Conservation (phyloP, 2,329 filamentous ascomycete species). For the Cordyceps cicadae region DNA sequence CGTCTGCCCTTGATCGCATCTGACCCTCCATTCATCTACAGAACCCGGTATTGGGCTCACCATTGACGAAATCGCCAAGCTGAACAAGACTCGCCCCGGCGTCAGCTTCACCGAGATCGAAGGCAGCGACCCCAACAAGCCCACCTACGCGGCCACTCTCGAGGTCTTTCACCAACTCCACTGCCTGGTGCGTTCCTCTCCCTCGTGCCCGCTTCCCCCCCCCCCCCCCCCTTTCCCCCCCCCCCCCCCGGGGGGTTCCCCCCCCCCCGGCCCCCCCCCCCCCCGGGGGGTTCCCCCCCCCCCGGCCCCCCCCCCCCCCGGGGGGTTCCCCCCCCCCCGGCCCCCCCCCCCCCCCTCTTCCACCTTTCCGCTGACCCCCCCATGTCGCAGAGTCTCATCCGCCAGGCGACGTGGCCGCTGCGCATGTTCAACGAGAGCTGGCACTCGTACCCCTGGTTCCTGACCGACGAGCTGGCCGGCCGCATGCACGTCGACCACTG, state of each 20-base stretch:
- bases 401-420: slow-evolving; percentile 11
- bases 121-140: slow-evolving; percentile 6
- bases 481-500: slow-evolving; percentile 16
- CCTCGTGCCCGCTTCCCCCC: no score
- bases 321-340: no score
- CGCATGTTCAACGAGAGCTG: slow-evolving; percentile 13
- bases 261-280: no score
- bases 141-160: slow-evolving; percentile 13
- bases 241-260: no score
- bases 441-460: slow-evolving; percentile 11
- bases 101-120: background rate
- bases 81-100: slow-evolving; percentile 9
- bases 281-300: no score
- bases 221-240: no score
- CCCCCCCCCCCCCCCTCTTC: background rate
- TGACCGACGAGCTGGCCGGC: slow-evolving; percentile 10
- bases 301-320: no score
- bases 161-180: slow-evolving; percentile 16
- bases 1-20: background rate
- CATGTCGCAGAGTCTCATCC: slow-evolving; percentile 12
- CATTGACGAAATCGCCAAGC: slow-evolving; percentile 1
- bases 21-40: background rate
- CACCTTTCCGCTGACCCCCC: no score
- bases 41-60: background rate
- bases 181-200: slow-evolving; percentile 11